A percentile compares a stretch with the other conserved stretches of the same genome.
These are phyloP conservation scores for Begonia masoniana DNA, from an alignment of 306 rosid genomes.

Conservation along the genomic window DNA sequence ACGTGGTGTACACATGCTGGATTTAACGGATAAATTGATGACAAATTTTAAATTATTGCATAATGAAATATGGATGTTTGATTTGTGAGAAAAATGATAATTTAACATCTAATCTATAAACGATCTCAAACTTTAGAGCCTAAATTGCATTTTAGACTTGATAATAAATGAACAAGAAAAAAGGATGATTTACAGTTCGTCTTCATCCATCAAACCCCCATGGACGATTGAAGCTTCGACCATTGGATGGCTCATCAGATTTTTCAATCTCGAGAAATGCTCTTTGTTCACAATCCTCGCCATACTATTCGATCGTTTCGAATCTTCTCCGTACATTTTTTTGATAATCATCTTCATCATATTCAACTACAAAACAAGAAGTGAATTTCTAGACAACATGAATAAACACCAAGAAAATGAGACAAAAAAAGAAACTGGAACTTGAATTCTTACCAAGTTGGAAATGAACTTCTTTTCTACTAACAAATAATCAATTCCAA, in stretches of 20 bases:
- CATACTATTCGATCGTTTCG: conserved; percentile 22
- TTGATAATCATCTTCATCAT: conserved; percentile 26
- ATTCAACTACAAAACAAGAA: conserved; percentile 22
- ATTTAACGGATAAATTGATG: too few relatives aligned
- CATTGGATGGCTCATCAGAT: conserved; percentile 25
- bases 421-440: too few relatives aligned
- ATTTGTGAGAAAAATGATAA: too few relatives aligned
- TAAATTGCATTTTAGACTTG: too few relatives aligned
- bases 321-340: conserved; percentile 50
- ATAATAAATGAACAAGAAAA: background rate
- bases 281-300: conserved; percentile 43
- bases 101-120: background rate
- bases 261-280: conserved; percentile 36
- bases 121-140: too few relatives aligned
- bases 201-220: conserved; percentile 56
- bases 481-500: conserved; percentile 52
- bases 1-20: too few relatives aligned
- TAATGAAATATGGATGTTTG: too few relatives aligned
- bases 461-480: conserved; percentile 38
- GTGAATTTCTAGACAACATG: background rate
- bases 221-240: conserved; percentile 38
- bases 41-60: too few relatives aligned
- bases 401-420: background rate
- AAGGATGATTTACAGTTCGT: conserved; percentile 30
- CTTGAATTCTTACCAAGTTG: conserved; percentile 24